phyloP scores from a whole-genome alignment of 1,284 basidiomycete species.

The Gomphus bonarii region DNA sequence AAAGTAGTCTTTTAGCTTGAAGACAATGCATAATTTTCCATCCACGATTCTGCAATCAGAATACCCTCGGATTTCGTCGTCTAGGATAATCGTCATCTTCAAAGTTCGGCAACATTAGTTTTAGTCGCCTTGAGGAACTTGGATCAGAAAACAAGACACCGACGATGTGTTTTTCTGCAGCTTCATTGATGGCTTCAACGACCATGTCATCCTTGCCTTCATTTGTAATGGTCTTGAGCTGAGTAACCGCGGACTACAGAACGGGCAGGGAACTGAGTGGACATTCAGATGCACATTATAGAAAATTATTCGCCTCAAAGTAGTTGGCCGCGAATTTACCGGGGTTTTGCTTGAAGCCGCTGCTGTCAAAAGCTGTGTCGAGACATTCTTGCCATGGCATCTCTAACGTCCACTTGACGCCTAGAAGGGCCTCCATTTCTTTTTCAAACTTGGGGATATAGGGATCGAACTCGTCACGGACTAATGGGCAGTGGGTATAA shows the following conservation, averaged over 20 bases:
- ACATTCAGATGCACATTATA: not conserved
- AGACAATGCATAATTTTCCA: not conserved
- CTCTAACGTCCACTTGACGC: not conserved
- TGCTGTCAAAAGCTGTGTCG: not conserved
- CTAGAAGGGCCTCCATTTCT: not conserved
- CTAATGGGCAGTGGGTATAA: not conserved
- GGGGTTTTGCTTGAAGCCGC: not conserved
- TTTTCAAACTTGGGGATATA: not conserved
- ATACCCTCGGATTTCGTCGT: not conserved
- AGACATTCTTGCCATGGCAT: not conserved
- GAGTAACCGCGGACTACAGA: not conserved
- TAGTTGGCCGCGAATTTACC: not conserved
- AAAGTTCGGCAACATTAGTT: not conserved
- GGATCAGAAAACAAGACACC: not conserved
- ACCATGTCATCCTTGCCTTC: not conserved
- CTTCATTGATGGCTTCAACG: not conserved
- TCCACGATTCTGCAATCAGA: not conserved
- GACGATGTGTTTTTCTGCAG: not conserved
- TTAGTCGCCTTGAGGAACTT: not conserved
- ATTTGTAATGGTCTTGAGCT: not conserved
- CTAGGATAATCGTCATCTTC: not conserved
- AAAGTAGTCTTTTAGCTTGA: not conserved
- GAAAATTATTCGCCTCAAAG: not conserved
- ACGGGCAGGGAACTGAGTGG: not conserved
- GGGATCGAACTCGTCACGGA: not conserved